phyloP scores from a whole-genome alignment of 2,329 filamentous ascomycete species.

The Coniochaeta sp. region DNA sequence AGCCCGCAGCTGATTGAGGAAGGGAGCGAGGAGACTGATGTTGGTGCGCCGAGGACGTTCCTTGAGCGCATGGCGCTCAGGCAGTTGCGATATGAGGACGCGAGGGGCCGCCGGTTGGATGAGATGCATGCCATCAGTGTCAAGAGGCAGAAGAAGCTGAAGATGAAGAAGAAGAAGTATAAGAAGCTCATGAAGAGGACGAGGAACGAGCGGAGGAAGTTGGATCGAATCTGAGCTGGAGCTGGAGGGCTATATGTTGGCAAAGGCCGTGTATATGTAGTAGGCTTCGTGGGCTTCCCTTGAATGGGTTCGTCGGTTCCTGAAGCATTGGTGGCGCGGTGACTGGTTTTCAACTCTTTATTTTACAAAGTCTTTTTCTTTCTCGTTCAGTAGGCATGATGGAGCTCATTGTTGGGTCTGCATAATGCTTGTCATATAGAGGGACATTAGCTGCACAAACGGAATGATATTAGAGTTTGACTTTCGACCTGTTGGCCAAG shows the following conservation, averaged over 20 bases:
- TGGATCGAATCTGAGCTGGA: slow-evolving; percentile 53
- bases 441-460: neutral
- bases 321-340: neutral
- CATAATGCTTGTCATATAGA: neutral
- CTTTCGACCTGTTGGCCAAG: neutral
- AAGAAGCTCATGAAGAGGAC: slow-evolving; percentile 98
- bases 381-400: neutral
- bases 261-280: neutral
- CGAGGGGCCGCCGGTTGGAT: slow-evolving; percentile 36
- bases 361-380: neutral
- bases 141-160: slow-evolving; percentile 83
- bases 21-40: slow-evolving; percentile 9
- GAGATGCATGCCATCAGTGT: slow-evolving; percentile 81
- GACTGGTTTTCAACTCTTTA: neutral
- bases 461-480: neutral
- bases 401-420: neutral
- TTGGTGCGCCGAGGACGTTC: slow-evolving; percentile 42
- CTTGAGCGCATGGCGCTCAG: slow-evolving; percentile 63
- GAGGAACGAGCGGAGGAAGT: slow-evolving; percentile 77
- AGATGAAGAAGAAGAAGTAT: slow-evolving; percentile 99
- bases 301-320: neutral
- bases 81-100: slow-evolving; percentile 51
- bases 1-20: slow-evolving; percentile 50
- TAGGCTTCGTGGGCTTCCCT: neutral
- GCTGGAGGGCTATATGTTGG: neutral